Evolutionary conservation across 306 rosid species (phyloP).

Genomic region (Pterocarpus macrocarpus): DNA sequence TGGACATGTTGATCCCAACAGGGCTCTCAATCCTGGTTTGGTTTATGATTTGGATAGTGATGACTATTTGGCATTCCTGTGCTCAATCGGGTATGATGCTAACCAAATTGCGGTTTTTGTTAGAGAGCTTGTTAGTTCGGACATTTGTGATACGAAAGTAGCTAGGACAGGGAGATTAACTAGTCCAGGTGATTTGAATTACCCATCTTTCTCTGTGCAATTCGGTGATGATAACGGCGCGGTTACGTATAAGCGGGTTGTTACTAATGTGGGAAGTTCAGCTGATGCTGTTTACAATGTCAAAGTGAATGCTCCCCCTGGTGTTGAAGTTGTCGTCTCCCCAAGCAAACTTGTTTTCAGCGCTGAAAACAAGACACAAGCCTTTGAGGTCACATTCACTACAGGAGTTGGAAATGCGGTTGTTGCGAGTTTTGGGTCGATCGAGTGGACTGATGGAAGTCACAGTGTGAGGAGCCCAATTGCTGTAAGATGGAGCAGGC

Average conservation of each 20-base stretch:
- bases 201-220: conserved; percentile 80
- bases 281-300: conserved; percentile 76
- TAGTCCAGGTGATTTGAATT: conserved; percentile 85
- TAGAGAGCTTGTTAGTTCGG: conserved; percentile 53
- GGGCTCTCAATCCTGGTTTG: conserved; percentile 84
- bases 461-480: conserved; percentile 81
- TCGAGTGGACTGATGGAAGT: conserved; percentile 84
- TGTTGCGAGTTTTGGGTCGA: conserved; percentile 65
- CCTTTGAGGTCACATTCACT: conserved; percentile 67
- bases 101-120: conserved; percentile 62
- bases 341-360: conserved; percentile 73
- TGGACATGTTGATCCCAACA: conserved; percentile 93
- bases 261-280: conserved; percentile 73
- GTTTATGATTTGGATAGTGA: conserved; percentile 65
- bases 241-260: conserved; percentile 72
- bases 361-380: conserved; percentile 56
- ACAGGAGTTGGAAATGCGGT: conserved; percentile 38
- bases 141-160: conserved; percentile 54
- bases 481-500: conserved; percentile 64
- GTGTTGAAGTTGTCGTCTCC: conserved; percentile 65
- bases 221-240: conserved; percentile 40
- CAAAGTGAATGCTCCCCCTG: conserved; percentile 66
- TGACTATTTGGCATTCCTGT: conserved; percentile 80
- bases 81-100: conserved; percentile 82
- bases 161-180: conserved; percentile 46